These are phyloP conservation scores for Ogataea trehaloabstinens DNA, from an alignment of 805 yeast genomes.

Conservation along the genomic window DNA sequence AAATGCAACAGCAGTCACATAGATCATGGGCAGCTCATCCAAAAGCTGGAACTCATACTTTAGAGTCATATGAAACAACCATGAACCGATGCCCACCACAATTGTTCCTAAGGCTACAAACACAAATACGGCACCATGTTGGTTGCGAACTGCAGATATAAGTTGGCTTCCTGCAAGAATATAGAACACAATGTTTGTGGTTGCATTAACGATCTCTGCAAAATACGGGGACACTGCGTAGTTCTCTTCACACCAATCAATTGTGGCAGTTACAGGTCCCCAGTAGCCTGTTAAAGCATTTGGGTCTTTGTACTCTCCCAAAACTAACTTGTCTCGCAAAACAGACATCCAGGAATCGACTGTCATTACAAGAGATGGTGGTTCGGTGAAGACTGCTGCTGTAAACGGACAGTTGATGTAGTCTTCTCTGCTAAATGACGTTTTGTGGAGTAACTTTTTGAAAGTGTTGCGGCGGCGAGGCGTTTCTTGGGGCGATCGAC, in stretches of 20 bases:
- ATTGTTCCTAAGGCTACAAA: constrained; percentile 73
- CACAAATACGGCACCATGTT: constrained; percentile 66
- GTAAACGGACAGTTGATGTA: no score
- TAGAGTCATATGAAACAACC: constrained; percentile 95
- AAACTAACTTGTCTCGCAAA: not conserved
- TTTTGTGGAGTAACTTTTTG: no score
- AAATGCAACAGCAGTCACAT: constrained; percentile 90
- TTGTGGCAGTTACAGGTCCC: constrained; percentile 85
- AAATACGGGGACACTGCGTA: constrained; percentile 82
- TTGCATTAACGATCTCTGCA: constrained; percentile 86
- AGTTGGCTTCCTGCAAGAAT: constrained; percentile 36
- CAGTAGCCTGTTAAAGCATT: constrained; percentile 50
- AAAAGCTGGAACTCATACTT: constrained; percentile 80
- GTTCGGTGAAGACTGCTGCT: not conserved
- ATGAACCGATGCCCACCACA: constrained; percentile 85
- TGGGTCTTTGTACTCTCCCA: constrained; percentile 20
- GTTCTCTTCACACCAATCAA: constrained; percentile 97
- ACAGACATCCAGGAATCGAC: constrained; percentile 2
- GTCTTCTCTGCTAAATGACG: no score
- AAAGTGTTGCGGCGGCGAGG: no score
- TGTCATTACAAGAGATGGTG: not conserved
- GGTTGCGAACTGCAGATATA: constrained; percentile 53
- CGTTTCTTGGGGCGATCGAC: no score
- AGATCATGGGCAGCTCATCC: constrained; percentile 95
- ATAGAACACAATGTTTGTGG: constrained; percentile 66